Evolutionary conservation across 148 eudicot species (phyloP).

Genomic region (Rhododendron williamsianum): DNA sequence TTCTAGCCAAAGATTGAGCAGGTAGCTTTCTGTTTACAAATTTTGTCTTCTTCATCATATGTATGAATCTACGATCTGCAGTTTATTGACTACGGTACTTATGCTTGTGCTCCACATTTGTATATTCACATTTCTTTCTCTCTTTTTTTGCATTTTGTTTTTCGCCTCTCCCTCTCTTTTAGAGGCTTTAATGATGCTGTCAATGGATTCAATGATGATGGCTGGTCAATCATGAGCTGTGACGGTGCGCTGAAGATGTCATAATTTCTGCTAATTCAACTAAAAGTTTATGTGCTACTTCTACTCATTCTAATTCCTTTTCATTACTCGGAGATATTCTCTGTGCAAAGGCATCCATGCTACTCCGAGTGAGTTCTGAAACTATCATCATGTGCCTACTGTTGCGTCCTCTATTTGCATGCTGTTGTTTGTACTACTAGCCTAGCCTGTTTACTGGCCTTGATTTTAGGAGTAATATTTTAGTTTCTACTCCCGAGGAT

Average conservation of each 20-base stretch:
- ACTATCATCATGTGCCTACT: neutral
- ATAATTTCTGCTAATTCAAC: conserved; percentile 62
- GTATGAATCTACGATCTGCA: neutral
- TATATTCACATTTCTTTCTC: neutral
- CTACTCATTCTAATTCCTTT: conserved; percentile 40
- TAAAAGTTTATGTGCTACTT: conserved; percentile 40
- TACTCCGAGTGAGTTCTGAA: conserved; percentile 59
- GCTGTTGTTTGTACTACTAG: neutral
- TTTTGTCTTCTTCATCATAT: conserved; percentile 2
- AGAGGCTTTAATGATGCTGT: conserved; percentile 95
- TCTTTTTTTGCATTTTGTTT: neutral
- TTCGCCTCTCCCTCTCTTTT: neutral
- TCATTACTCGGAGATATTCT: conserved; percentile 68
- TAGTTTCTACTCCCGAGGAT: neutral
- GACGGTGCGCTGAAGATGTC: conserved; percentile 87
- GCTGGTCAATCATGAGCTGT: conserved; percentile 75
- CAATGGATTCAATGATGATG: conserved; percentile 86
- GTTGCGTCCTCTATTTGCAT: neutral
- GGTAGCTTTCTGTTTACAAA: conserved; percentile 31
- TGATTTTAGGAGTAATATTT: neutral
- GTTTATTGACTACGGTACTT: neutral
- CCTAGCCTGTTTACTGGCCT: conserved; percentile 23
- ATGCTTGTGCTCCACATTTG: neutral
- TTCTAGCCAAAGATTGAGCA: conserved; percentile 87
- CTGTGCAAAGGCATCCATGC: conserved; percentile 98